These are phyloP conservation scores for Talaromyces stipitatus DNA, from an alignment of 495 filamentous ascomycete species.

Conservation along the genomic window DNA sequence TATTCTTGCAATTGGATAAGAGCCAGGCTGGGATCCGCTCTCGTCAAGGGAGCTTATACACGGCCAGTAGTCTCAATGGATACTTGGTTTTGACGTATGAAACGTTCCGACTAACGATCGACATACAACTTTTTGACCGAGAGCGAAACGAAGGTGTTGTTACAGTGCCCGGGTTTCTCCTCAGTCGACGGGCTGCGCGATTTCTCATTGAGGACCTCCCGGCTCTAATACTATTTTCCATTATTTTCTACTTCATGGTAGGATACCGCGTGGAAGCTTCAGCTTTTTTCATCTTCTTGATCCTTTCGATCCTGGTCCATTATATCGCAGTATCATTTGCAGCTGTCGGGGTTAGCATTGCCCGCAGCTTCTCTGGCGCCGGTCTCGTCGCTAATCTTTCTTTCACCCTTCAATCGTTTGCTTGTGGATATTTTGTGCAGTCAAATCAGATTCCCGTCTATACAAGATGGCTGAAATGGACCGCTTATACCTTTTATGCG, in stretches of 20 bases:
- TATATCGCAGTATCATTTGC: conserved; percentile 60
- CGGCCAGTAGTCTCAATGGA: conserved; percentile 56
- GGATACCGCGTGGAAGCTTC: conserved; percentile 52
- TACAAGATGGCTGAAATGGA: conserved; percentile 61
- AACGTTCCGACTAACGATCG: conserved; percentile 59
- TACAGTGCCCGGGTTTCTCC: conserved; percentile 54
- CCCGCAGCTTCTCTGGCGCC: conserved; percentile 54
- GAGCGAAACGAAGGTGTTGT: conserved; percentile 65
- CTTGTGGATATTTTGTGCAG: conserved; percentile 68
- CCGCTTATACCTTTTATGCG: conserved; percentile 52
- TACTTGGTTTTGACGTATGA: conserved; percentile 70
- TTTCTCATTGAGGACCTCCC: conserved; percentile 60
- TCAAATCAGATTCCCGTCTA: conserved; percentile 63
- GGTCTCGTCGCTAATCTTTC: conserved; percentile 58
- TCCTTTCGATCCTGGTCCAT: conserved; percentile 54
- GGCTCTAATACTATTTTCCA: conserved; percentile 57
- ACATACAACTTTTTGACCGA: conserved; percentile 67
- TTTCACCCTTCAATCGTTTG: conserved; percentile 63
- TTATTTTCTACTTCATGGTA: conserved; percentile 70
- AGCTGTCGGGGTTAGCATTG: conserved; percentile 48
- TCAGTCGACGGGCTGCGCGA: conserved; percentile 58
- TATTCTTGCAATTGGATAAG: conserved; percentile 54
- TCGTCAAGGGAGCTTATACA: conserved; percentile 62
- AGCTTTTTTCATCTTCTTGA: conserved; percentile 64
- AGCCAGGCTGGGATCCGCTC: conserved; percentile 52